Percentiles rank a stretch among this genome's conserved stretches.
Evolutionary conservation across 2,329 filamentous ascomycete genomes (phyloP).

Genomic region (Neonectria hederae): DNA sequence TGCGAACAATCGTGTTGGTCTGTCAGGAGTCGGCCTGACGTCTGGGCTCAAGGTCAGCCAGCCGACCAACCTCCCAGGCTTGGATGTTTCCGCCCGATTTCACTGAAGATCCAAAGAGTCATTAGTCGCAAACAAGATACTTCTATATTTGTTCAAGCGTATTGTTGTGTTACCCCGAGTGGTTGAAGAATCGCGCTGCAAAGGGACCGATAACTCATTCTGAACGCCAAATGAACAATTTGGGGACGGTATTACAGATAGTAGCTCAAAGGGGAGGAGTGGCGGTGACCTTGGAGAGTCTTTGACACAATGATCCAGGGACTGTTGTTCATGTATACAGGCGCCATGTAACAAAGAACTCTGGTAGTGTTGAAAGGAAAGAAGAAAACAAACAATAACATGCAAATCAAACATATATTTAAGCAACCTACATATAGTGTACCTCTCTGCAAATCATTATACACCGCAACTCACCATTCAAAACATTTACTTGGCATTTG

Average conservation of each 20-base stretch:
- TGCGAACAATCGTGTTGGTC: slow-evolving; percentile 29
- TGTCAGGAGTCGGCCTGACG: slow-evolving; percentile 43
- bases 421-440: background rate
- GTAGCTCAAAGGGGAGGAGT: background rate
- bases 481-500: background rate
- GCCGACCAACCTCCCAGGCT: slow-evolving; percentile 29
- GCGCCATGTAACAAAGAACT: background rate
- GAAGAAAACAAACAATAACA: background rate
- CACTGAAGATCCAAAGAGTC: slow-evolving; percentile 14
- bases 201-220: background rate
- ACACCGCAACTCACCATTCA: background rate
- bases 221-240: background rate
- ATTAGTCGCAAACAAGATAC: background rate
- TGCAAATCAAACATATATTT: background rate
- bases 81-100: slow-evolving; percentile 26
- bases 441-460: background rate
- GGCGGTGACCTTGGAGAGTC: background rate
- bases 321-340: background rate
- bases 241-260: background rate
- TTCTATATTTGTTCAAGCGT: background rate
- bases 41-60: slow-evolving; percentile 46
- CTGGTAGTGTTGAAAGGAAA: background rate
- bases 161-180: background rate
- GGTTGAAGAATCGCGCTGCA: background rate
- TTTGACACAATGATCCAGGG: background rate